Conservation (phyloP, 306 rosid species). For the Argentina anserina region DNA sequence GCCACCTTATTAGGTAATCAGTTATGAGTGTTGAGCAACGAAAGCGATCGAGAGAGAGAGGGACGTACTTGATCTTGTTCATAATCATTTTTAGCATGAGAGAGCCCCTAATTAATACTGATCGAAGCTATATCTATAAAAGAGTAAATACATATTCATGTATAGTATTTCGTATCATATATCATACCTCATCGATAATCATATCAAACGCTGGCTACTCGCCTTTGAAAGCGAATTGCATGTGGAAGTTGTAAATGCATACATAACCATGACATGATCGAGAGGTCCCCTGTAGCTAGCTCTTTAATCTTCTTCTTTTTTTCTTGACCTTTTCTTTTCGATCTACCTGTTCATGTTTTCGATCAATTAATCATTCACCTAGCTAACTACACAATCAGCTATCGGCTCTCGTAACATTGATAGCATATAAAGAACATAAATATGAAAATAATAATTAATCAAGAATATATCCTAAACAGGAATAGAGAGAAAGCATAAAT, state of each 20-base stretch:
- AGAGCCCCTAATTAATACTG: not conserved
- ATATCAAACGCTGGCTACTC: not conserved
- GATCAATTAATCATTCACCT: not conserved
- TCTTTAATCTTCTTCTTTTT: not conserved
- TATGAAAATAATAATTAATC: no score
- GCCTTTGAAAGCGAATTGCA: conserved; percentile 47
- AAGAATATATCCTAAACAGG: no score
- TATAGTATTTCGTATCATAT: no score
- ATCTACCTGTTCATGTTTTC: not conserved
- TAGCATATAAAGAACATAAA: no score
- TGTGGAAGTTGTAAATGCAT: conserved; percentile 57
- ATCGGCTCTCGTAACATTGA: not conserved
- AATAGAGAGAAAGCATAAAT: not conserved
- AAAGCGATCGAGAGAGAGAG: conserved; percentile 11
- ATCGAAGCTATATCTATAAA: not conserved
- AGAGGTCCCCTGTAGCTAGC: conserved; percentile 32
- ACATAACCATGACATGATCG: not conserved
- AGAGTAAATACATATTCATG: no score
- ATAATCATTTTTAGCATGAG: not conserved
- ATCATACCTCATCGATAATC: not conserved
- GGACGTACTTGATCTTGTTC: conserved; percentile 14
- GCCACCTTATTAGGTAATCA: conserved; percentile 23
- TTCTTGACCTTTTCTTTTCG: not conserved
- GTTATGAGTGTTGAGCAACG: conserved; percentile 11
- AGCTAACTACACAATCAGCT: not conserved